Percentiles rank a stretch among this genome's conserved stretches.
Conservation (phyloP, 1,284 basidiomycete species). For the Sanguinoderma infundibulare region DNA sequence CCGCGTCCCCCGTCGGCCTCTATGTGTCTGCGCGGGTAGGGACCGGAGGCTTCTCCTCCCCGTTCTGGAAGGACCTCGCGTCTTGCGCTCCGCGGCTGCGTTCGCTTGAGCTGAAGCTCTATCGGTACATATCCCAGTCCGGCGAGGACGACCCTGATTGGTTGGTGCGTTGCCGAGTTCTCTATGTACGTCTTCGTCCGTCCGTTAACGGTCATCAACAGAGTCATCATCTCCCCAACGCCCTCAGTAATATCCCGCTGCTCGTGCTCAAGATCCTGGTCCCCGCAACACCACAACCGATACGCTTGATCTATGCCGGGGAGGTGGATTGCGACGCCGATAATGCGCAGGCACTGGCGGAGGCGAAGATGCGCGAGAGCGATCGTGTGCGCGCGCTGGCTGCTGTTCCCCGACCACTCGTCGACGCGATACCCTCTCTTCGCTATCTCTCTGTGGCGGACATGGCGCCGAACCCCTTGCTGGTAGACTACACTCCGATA, state of each 20-base stretch:
- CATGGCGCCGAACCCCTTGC: background rate
- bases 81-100: background rate
- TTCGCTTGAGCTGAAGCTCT: constrained; percentile 4
- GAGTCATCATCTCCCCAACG: background rate
- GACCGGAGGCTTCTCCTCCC: background rate
- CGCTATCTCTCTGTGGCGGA: constrained; percentile 6
- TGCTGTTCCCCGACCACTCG: background rate
- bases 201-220: no score
- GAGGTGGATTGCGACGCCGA: no score
- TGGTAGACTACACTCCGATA: background rate
- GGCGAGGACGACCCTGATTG: background rate
- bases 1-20: background rate
- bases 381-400: background rate
- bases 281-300: background rate
- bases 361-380: background rate
- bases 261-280: background rate
- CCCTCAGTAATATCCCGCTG: background rate
- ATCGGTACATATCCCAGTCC: background rate
- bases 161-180: background rate
- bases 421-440: constrained; percentile 5
- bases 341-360: background rate
- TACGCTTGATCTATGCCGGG: no score
- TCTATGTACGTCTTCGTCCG: background rate
- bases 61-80: background rate
- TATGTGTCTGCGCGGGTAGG: background rate